phyloP scores from a whole-genome alignment of 2,329 filamentous ascomycete genomes.

The Chaetomium sp. region DNA sequence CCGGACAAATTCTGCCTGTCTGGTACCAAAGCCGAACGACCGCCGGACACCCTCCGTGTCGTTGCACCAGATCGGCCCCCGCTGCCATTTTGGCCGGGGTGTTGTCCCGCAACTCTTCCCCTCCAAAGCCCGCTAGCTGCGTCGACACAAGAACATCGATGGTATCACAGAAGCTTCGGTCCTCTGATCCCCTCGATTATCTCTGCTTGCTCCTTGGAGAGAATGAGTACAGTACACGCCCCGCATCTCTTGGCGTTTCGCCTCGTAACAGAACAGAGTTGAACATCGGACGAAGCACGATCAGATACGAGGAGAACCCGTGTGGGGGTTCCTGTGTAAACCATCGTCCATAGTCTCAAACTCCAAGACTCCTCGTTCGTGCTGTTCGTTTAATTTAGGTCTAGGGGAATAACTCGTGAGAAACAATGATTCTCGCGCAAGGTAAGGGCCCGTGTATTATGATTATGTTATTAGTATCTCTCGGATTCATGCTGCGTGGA shows the following conservation, averaged over 20 bases:
- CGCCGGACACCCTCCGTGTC: background rate
- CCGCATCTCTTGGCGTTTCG: background rate
- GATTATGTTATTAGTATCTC: too few relatives aligned
- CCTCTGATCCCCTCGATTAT: background rate
- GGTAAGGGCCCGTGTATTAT: too few relatives aligned
- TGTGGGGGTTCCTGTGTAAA: background rate
- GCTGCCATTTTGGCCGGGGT: background rate
- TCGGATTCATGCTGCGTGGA: too few relatives aligned
- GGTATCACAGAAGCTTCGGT: background rate
- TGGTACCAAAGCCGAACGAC: background rate
- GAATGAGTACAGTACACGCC: conserved; percentile 17
- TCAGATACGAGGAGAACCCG: background rate
- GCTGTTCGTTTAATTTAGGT: too few relatives aligned
- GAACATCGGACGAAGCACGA: background rate
- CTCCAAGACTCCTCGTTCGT: background rate
- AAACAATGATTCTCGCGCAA: background rate
- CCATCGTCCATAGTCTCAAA: background rate
- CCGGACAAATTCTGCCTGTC: conserved; percentile 25
- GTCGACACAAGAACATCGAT: background rate
- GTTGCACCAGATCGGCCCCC: background rate
- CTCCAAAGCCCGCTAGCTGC: background rate
- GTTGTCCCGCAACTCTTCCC: background rate
- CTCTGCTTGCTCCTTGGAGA: background rate
- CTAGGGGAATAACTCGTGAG: too few relatives aligned
- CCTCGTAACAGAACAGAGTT: background rate